Percentiles rank a stretch among this genome's conserved stretches.
Evolutionary conservation across 1,284 basidiomycete genomes (phyloP).

Genomic region (Microbotryomycetes sp.): DNA sequence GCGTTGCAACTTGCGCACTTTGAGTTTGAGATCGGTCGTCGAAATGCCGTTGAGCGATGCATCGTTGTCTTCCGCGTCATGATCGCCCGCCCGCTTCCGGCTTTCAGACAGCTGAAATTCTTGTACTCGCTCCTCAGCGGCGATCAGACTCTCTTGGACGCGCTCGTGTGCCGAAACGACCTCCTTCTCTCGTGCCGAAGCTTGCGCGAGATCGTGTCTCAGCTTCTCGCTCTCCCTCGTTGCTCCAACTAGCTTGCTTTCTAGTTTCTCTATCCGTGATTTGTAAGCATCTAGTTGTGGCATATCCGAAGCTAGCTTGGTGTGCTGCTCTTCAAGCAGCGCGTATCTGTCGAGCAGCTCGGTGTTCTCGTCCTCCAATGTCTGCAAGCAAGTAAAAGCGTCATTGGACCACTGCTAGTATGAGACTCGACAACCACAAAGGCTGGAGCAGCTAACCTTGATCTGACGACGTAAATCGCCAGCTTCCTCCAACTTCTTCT

Average conservation of each 20-base stretch:
- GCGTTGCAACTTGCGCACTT: conserved; percentile 71
- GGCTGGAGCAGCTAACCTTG: conserved; percentile 61
- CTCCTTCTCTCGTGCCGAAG: conserved; percentile 54
- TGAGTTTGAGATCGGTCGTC: conserved; percentile 82
- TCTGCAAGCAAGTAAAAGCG: not conserved
- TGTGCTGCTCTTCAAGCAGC: conserved; percentile 79
- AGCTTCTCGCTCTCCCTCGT: conserved; percentile 65
- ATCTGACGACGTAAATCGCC: conserved; percentile 79
- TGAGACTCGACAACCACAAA: not conserved
- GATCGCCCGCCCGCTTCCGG: conserved; percentile 10
- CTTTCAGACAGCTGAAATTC: conserved; percentile 64
- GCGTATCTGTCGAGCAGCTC: conserved; percentile 86
- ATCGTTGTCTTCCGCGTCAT: conserved; percentile 50
- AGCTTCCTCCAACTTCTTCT: conserved; percentile 93
- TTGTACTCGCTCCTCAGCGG: conserved; percentile 80
- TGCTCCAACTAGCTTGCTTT: conserved; percentile 59
- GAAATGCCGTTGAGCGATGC: conserved; percentile 76
- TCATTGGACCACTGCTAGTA: not conserved
- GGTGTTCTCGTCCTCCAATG: conserved; percentile 88
- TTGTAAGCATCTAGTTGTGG: conserved; percentile 90
- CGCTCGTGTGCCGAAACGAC: conserved; percentile 62
- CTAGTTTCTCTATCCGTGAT: conserved; percentile 72
- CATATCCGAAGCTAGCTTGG: conserved; percentile 77
- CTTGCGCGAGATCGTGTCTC: conserved; percentile 56
- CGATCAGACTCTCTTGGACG: conserved; percentile 74